Base-by-base conservation (phyloP, 768 basidiomycete genomes). In the Lyophyllum semitale region DNA sequence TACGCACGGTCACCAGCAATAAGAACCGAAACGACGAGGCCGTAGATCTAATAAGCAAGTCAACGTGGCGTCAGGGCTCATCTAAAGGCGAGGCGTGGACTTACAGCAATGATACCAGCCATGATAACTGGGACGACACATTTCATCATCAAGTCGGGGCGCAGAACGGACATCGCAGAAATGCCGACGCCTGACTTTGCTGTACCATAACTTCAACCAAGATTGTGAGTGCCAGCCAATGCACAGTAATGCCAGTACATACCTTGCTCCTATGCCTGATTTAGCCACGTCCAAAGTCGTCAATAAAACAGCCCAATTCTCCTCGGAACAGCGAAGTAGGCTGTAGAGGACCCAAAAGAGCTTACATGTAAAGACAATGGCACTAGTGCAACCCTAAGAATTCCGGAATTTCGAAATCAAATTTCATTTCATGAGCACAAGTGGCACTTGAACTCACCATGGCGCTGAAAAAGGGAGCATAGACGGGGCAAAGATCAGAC, bases 101-200 rank as follows among this genome's bases (percentile, higher is more conserved):
- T 62, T 63, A 98, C 96, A 71, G 92, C 96, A 77, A 98, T 97
- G 79, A 98, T 98, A 94, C 96, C 96, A 82, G 96, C 96, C 96
- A 98, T 98, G 75, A 99, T 90, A 71, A 98, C 95, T 43, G 95
- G 95, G 49, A 98, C 86, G 61, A 91, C 88, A 84, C 91, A 95
- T 81, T 89, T 94, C 91, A 98, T 96, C 92, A 98, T 95, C 66
- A 89, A 80, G 80, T 96, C 95, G 48, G 95, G 96, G 59, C 95
- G 87, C 55, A 97, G 86, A 63, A 96, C 93, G 53, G 95, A 93
- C 97, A 97, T 98, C 62, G 97, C 95, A 53, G 94, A 90, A 63
- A 97, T 93, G 66, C 94, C 93, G 62, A 94, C 97, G 68, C 97
- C 97, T 64, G 97, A 97, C 78, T 98, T 99, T 70, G 97, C 95